Evolutionary conservation across 2,329 filamentous ascomycete species (phyloP).

Genomic region (Aspergillus fischeri): DNA sequence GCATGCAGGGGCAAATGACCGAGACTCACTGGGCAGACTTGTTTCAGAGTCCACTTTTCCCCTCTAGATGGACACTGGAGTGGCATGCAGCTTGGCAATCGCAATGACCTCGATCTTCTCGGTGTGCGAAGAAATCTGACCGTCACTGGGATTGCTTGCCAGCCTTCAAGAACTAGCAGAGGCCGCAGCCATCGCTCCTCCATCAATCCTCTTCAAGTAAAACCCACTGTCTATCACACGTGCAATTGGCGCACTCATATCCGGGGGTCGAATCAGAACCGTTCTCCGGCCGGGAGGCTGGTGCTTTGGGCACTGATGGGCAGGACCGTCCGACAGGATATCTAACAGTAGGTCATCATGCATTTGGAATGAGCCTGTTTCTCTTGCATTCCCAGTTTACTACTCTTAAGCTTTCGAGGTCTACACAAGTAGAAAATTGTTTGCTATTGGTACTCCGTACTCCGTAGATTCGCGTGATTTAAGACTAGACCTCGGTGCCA

Average conservation of each 20-base stretch:
- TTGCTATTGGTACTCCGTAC: not conserved
- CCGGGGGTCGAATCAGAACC: not conserved
- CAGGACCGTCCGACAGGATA: slow-evolving; percentile 1
- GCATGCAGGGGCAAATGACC: not conserved
- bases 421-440: not conserved
- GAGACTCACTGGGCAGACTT: not conserved
- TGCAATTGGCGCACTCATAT: not conserved
- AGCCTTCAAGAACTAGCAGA: not conserved
- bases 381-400: slow-evolving; percentile 1
- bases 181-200: not conserved
- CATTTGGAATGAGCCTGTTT: not conserved
- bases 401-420: not conserved
- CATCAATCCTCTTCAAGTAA: not conserved
- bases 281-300: not conserved
- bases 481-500: not conserved
- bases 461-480: not conserved
- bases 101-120: not conserved
- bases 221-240: not conserved
- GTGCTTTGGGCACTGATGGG: slow-evolving; percentile 13
- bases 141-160: not conserved
- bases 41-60: not conserved
- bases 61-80: not conserved
- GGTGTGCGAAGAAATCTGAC: not conserved
- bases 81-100: not conserved
- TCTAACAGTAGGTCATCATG: not conserved